Evolutionary conservation across 176 grass and related monocot genomes (phyloP), one percentile per base, ranked within the genome.

Genomic region (Lolium multiflorum): DNA sequence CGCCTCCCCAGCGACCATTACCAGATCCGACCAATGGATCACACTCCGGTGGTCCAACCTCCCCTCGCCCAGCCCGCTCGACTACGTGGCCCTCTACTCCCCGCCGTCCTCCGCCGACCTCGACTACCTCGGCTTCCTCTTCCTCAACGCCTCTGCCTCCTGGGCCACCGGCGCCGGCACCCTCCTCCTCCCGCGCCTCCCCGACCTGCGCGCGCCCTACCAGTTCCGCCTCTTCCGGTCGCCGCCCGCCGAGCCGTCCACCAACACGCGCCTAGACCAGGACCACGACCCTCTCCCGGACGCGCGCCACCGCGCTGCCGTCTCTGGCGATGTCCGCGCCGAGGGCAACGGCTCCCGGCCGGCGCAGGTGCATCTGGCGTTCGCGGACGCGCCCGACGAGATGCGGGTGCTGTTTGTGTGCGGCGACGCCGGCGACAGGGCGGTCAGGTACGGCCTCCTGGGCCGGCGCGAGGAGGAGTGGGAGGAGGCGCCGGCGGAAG

Each of bases 391-490:
- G 11, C 76, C 71, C 48, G 90, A 98, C 81, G 93, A 98, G 93
- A 98, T 94, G 93, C 79, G 86, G 81, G 92, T 94, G 80, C 11
- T 94, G 93, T 98, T 98, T 56, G 81, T 96, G 59, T 92, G 92
- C 50, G 84, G 81, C 28, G 92, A 99, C 86, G 77, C 76, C 14
- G 86, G 70, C 64, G 71, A 65, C 69, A 94, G 94, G 58, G 51
- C 88, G 31, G 91, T 96, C 21, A 92, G 97, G 81, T 99, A 94
- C 8, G 90, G 94, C 15, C 11, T 85, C 71, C 71, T 4, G 1
- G 47, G 72, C 72, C 72, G 14, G 47, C 72, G 72, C 18, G 50
- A 76, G 35, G 74, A 72, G 9, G 83, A 89, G 76, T 68, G 48
- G 89, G 48, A 92, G 57, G 58, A 93, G 82, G 73, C 91, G 94